Evolutionary conservation across 2,329 filamentous ascomycete species (phyloP).

Genomic region (Scytalidium lignicola): DNA sequence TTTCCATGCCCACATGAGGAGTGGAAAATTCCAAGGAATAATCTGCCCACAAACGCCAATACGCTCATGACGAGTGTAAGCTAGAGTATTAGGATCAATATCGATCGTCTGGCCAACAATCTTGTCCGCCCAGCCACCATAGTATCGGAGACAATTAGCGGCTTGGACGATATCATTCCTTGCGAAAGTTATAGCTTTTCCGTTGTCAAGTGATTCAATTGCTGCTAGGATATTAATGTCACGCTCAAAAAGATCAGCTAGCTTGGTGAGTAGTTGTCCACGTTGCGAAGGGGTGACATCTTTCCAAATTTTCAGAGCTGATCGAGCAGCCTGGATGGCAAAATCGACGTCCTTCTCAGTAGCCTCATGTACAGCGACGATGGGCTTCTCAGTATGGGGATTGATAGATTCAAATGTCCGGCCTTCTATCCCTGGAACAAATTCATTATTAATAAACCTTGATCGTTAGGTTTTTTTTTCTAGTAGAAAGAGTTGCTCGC

Average conservation of each 20-base stretch:
- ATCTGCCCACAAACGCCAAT: conserved; percentile 62
- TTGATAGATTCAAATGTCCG: conserved; percentile 61
- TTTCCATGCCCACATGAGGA: conserved; percentile 61
- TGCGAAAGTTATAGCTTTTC: conserved; percentile 70
- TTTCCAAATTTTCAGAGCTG: conserved; percentile 67
- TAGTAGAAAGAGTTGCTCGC: too few relatives aligned
- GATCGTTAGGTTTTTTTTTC: too few relatives aligned
- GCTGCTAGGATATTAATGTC: conserved; percentile 68
- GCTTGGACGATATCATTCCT: conserved; percentile 72
- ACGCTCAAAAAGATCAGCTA: conserved; percentile 73
- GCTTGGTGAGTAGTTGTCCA: conserved; percentile 61
- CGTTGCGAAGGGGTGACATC: conserved; percentile 67
- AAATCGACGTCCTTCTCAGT: conserved; percentile 76
- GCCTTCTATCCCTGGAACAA: conserved; percentile 72
- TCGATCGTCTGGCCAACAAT: conserved; percentile 60
- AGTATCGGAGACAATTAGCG: conserved; percentile 70
- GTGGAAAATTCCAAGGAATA: conserved; percentile 64
- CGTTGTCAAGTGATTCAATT: conserved; percentile 81
- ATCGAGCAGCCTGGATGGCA: conserved; percentile 75
- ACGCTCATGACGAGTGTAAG: conserved; percentile 61
- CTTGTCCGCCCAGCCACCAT: conserved; percentile 67
- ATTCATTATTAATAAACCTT: conserved; percentile 79
- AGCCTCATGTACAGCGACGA: conserved; percentile 76
- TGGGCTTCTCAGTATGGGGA: conserved; percentile 61
- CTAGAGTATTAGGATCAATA: conserved; percentile 55